Conservation (phyloP, 2,329 filamentous ascomycete species). For the Aspergillus sp. region DNA sequence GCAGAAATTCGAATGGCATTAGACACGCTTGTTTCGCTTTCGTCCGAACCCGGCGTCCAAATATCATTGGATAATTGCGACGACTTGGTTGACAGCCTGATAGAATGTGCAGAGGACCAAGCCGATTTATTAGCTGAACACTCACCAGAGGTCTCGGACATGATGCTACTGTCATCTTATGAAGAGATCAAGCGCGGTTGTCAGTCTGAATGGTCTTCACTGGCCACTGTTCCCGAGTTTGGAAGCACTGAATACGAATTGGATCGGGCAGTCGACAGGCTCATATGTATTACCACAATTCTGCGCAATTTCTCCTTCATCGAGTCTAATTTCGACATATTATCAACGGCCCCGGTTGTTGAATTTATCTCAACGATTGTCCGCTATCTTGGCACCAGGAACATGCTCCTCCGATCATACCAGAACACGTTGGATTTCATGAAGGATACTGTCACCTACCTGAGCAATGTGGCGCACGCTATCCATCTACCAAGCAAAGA, state of each 20-base stretch:
- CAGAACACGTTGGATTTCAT: slow-evolving; percentile 91
- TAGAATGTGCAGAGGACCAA: slow-evolving; percentile 90
- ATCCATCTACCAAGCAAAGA: slow-evolving; percentile 82
- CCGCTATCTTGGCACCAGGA: slow-evolving; percentile 82
- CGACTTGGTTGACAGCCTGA: slow-evolving; percentile 80
- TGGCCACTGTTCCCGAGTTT: slow-evolving; percentile 72
- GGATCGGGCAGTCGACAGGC: slow-evolving; percentile 78
- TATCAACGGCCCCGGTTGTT: slow-evolving; percentile 76
- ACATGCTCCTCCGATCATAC: slow-evolving; percentile 78
- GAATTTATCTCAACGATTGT: slow-evolving; percentile 83
- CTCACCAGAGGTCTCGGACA: slow-evolving; percentile 81
- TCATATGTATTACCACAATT: slow-evolving; percentile 90
- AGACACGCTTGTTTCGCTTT: slow-evolving; percentile 75
- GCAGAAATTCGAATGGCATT: slow-evolving; percentile 86
- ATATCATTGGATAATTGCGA: slow-evolving; percentile 75
- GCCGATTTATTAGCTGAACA: slow-evolving; percentile 81
- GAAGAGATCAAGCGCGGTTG: slow-evolving; percentile 84
- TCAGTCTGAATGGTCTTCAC: slow-evolving; percentile 67
- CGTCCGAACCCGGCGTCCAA: slow-evolving; percentile 62
- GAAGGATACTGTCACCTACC: slow-evolving; percentile 86
- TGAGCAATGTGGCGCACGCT: slow-evolving; percentile 82
- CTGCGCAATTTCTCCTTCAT: slow-evolving; percentile 89
- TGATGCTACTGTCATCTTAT: slow-evolving; percentile 78
- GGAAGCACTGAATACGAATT: slow-evolving; percentile 78
- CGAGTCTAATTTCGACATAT: slow-evolving; percentile 70